phyloP scores from a whole-genome alignment of 805 yeast species.

The Suhomyces sp. region DNA sequence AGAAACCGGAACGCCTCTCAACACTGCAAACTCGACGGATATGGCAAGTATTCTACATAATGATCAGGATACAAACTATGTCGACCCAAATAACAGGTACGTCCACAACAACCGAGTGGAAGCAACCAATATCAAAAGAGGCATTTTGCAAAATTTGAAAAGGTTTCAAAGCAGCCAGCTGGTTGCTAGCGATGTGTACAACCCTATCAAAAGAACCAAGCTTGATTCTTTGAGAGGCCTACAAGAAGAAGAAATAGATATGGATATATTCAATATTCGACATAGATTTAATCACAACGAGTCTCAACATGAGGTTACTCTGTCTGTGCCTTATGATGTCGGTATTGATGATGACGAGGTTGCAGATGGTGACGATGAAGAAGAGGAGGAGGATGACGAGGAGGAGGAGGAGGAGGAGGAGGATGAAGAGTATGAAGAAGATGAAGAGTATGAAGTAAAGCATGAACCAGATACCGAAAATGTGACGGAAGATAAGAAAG shows the following conservation, averaged over 20 bases:
- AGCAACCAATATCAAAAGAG: slow-evolving; percentile 26
- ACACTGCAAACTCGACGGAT: slow-evolving; percentile 7
- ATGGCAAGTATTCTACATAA: slow-evolving; percentile 1
- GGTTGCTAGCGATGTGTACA: background rate
- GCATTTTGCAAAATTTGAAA: slow-evolving; percentile 8
- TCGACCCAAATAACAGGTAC: slow-evolving; percentile 21
- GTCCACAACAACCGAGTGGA: slow-evolving; percentile 30
- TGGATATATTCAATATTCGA: slow-evolving; percentile 21
- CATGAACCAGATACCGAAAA: background rate
- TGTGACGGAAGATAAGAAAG: slow-evolving; percentile 5
- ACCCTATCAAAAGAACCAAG: slow-evolving; percentile 5
- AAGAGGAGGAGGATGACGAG: slow-evolving; percentile 10
- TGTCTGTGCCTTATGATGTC: background rate
- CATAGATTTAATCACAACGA: slow-evolving; percentile 1
- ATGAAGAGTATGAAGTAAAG: slow-evolving; percentile 6
- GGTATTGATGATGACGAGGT: slow-evolving; percentile 2
- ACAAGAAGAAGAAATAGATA: slow-evolving; percentile 21
- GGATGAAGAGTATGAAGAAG: slow-evolving; percentile 11
- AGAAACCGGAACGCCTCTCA: slow-evolving; percentile 1
- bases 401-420: slow-evolving; percentile 4
- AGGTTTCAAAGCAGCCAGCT: slow-evolving; percentile 1
- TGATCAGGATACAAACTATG: slow-evolving; percentile 20
- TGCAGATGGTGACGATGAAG: slow-evolving; percentile 5
- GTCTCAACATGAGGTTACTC: background rate
- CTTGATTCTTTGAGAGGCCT: slow-evolving; percentile 21